These are phyloP conservation scores for Trypanosomatidae sp. DNA, from an alignment of 208 protist genomes.

Conservation along the genomic window DNA sequence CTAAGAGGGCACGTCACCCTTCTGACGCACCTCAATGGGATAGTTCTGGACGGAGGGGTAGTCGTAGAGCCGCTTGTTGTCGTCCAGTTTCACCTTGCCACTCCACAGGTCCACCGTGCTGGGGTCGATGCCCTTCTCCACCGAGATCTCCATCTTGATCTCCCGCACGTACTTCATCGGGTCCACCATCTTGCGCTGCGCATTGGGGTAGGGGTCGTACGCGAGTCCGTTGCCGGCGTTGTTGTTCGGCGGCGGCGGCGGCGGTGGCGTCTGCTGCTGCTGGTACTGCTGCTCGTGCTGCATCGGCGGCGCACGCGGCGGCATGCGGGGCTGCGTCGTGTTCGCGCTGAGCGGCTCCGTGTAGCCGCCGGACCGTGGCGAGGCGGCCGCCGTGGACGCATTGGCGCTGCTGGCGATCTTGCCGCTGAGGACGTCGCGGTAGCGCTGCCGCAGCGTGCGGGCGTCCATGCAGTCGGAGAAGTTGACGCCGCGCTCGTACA, in stretches of 20 bases:
- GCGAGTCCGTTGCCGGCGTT: constrained; percentile 60
- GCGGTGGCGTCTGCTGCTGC: too few species aligned
- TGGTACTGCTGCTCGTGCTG: constrained; percentile 39
- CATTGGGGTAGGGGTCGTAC: constrained; percentile 88
- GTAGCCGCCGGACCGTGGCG: constrained; percentile 11
- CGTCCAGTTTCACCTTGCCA: constrained; percentile 84
- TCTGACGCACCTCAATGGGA: constrained; percentile 92
- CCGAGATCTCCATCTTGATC: constrained; percentile 82
- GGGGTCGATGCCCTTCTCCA: constrained; percentile 85
- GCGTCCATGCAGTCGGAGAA: constrained; percentile 92
- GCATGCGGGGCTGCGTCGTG: constrained; percentile 44
- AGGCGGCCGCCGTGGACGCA: too few species aligned
- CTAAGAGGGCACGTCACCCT: constrained; percentile 88
- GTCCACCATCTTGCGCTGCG: constrained; percentile 90
- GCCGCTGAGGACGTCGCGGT: constrained; percentile 73
- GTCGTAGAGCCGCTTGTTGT: constrained; percentile 89
- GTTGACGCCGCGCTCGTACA: constrained; percentile 86
- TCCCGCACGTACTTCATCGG: constrained; percentile 90
- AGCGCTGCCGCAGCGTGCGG: constrained; percentile 77
- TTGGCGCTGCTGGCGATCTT: too few species aligned
- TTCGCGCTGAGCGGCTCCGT: constrained; percentile 33
- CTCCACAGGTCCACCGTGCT: constrained; percentile 84
- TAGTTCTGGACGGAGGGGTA: constrained; percentile 89
- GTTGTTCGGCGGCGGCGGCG: too few species aligned
- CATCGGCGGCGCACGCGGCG: constrained; percentile 21